Evolutionary conservation across 345 rosid genomes (phyloP).

Genomic region (Rhodamnia argentea): DNA sequence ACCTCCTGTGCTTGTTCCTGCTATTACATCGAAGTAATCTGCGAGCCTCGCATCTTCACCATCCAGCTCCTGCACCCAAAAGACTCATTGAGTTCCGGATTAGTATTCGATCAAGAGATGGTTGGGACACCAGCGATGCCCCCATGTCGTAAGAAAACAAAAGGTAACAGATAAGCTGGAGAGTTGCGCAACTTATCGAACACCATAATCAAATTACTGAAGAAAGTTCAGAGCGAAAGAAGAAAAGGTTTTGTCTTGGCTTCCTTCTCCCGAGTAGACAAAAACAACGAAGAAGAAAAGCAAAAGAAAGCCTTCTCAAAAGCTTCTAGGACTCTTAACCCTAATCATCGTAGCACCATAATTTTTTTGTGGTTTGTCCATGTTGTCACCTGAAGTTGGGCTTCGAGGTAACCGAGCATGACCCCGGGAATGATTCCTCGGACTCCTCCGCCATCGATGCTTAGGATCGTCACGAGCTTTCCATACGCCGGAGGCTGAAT

Average conservation of each 20-base stretch:
- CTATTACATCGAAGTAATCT: not conserved
- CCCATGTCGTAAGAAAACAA: not conserved
- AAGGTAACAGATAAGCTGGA: not conserved
- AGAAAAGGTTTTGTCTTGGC: not conserved
- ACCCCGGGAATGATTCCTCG: constrained; percentile 63
- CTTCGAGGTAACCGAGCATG: constrained; percentile 53
- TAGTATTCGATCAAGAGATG: not conserved
- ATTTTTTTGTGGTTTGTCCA: not conserved
- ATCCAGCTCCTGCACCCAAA: not conserved
- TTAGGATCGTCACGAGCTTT: constrained; percentile 45
- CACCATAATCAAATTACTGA: not conserved
- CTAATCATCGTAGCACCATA: not conserved
- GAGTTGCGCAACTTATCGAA: not conserved
- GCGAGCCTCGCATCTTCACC: not conserved
- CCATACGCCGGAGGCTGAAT: constrained; percentile 40
- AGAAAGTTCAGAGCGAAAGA: not conserved
- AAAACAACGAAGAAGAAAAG: not conserved
- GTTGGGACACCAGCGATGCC: not conserved
- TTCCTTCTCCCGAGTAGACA: not conserved
- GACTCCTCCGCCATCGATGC: constrained; percentile 79
- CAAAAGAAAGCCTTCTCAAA: not conserved
- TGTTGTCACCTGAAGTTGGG: constrained; percentile 58
- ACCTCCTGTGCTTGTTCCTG: not conserved
- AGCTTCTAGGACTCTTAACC: not conserved
- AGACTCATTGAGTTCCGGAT: not conserved